Base-by-base conservation (phyloP, 2,329 filamentous ascomycete genomes). In the Epichloe glyceriae region DNA sequence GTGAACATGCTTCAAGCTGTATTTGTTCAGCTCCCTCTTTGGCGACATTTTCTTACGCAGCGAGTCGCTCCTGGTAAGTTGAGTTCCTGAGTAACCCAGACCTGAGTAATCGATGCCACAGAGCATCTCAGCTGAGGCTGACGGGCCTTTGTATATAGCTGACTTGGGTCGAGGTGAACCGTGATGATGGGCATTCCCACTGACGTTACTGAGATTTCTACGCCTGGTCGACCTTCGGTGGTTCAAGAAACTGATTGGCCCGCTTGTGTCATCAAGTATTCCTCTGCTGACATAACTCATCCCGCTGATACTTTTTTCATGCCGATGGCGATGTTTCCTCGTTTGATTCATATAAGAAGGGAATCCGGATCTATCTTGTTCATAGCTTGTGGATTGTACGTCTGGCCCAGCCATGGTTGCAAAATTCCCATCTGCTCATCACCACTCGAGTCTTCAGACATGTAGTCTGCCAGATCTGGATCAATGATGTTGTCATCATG, bases 401-500 rank as follows among this genome's bases (percentile, higher is more conserved):
- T 83, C 82, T 45, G 78, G 76, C 51, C 77, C 80, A n/a, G 89
- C 73, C 70, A 85, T 76, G 6, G 79, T 82, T 2, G 86, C 83
- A 66, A 95, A 12, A 96, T 84, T 61, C 85, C 90, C 68, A 90
- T 84, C 59, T 94, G 87, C 57, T 98, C 90, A 59, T 95, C 90
- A 38, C 86, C 91, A 60, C 88, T 96, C 2, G 90, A 95, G 46
- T 87, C 89, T 63, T 98, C 93, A 6, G 93, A 98, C 75, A 98
- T 86, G 67, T 94, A 98, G 35, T 88, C 86, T 5, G 90, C 91
- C 50, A 98, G 73, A 61, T 98, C 93, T 1, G 93, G 93, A 63
- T 98, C 93, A 58, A 98, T 97, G 58, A 98, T 95, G 62, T 93
- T 97, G 70, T 98, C 93, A 62, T 93, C 89, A 64, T 98, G 93